Base-by-base conservation (phyloP, 2,329 filamentous ascomycete species). In the Penicillium sp. region DNA sequence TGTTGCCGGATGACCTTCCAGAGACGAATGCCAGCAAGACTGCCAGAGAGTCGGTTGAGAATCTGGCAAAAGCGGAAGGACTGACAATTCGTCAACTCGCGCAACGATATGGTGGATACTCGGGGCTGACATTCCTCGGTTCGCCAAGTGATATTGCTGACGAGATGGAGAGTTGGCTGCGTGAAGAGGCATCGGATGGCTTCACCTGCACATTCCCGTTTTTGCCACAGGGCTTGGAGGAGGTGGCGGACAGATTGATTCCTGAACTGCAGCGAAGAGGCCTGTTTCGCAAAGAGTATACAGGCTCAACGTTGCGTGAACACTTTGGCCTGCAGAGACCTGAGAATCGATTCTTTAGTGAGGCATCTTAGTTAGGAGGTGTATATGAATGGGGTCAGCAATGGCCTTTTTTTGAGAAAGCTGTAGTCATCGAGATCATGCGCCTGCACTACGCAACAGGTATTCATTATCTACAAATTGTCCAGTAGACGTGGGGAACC, bases 11-110 rank as follows among this genome's bases (percentile, higher is more conserved):
- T 0, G 71, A 79, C 4, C 58, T 81, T 2, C 77, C 78, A 0
- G 76, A 79, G 40, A 80, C 77, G 0, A 80, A 80, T 52, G 77
- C 74, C 1, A 80, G 77, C 67, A 78, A 80, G 60, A 77, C 76
- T 0, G 59, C 67, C 10, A 72, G 76, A 1, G 76, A 68, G 6
- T 60, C 66, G 0, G 73, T 75, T 8, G n/a, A 78, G 2, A 73
- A 68, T 50, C 62, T 80, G 2, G 77, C 75, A 0, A 57, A 64
- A 38, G 58, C 69, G 1, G 76, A 80, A 49, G 69, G 69, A 0
- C 55, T 80, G 41, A 79, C 76, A 0, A 73, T 80, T 2, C 67
- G 75, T 5, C 78, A 80, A 58, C 71, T 80, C 18, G 78, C 77
- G 0, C 70, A 75, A 55, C 70, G 78, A 3, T 74, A 71, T 37